These are phyloP conservation scores for Acer yangbiense DNA, from an alignment of 345 rosid species.

Conservation along the genomic window DNA sequence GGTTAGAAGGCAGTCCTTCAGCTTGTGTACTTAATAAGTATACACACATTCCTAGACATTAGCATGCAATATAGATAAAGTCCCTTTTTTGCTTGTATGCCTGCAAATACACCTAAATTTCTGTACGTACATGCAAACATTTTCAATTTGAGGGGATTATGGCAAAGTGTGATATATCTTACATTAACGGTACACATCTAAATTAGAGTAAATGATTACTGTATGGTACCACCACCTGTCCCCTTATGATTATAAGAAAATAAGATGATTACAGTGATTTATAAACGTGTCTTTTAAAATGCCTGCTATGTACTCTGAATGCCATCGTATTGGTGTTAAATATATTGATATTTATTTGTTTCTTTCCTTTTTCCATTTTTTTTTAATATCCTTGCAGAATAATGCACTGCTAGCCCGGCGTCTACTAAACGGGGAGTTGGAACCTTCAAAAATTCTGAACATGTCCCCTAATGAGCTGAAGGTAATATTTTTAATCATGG, in stretches of 20 bases:
- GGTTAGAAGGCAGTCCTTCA: constrained; percentile 42
- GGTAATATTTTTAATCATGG: constrained; percentile 39
- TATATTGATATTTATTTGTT: not conserved
- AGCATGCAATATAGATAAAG: not conserved
- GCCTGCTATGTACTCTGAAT: not conserved
- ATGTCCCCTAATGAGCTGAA: constrained; percentile 94
- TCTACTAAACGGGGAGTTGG: constrained; percentile 76
- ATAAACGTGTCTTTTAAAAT: not conserved
- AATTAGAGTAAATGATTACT: not conserved
- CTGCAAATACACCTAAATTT: not conserved
- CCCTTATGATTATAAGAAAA: not conserved
- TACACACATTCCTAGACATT: not conserved
- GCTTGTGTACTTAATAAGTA: not conserved
- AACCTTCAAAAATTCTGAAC: constrained; percentile 76
- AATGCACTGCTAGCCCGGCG: constrained; percentile 67
- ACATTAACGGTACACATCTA: not conserved
- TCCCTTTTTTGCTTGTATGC: not conserved
- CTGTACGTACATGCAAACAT: not conserved
- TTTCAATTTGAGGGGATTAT: not conserved
- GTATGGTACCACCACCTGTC: not conserved
- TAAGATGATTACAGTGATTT: not conserved
- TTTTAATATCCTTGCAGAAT: constrained; percentile 38
- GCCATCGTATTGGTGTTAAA: constrained; percentile 3
- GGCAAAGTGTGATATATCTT: not conserved
- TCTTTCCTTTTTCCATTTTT: not conserved